Evolutionary conservation across 176 grass and related monocot species (phyloP).

Genomic region (Aegilops longissima): DNA sequence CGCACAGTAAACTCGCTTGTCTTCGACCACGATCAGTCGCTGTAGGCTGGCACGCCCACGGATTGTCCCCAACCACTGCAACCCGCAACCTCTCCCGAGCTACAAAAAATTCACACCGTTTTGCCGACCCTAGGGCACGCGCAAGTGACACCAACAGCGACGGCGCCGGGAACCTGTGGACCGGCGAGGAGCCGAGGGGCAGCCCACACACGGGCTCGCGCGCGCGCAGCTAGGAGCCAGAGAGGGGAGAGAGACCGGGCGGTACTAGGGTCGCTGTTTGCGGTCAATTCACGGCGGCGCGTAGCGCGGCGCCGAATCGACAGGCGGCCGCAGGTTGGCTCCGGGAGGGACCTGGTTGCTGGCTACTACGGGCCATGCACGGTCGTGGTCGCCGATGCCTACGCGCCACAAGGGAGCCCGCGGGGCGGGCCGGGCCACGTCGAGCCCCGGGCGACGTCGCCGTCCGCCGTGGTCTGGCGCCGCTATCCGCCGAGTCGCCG

Average conservation of each 20-base stretch:
- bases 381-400: neutral
- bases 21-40: neutral
- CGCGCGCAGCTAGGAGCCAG: neutral
- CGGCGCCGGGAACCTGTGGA: neutral
- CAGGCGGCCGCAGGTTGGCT: constrained; percentile 25
- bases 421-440: constrained; percentile 49
- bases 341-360: neutral
- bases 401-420: constrained; percentile 38
- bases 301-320: neutral
- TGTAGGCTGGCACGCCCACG: neutral
- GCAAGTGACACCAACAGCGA: constrained; percentile 14
- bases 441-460: constrained; percentile 9
- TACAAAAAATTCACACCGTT: neutral
- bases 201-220: neutral
- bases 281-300: neutral
- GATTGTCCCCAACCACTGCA: neutral
- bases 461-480: constrained; percentile 41
- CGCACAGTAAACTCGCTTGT: constrained; percentile 1
- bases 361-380: constrained; percentile 8
- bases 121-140: neutral
- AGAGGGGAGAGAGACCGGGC: too few relatives aligned
- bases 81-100: neutral
- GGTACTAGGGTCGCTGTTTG: neutral
- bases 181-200: neutral
- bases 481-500: constrained; percentile 6